A percentile compares a stretch with the other conserved stretches of the same genome.
Evolutionary conservation across 495 filamentous ascomycete genomes (phyloP).

Genomic region (Aspergillus sclerotioniger): DNA sequence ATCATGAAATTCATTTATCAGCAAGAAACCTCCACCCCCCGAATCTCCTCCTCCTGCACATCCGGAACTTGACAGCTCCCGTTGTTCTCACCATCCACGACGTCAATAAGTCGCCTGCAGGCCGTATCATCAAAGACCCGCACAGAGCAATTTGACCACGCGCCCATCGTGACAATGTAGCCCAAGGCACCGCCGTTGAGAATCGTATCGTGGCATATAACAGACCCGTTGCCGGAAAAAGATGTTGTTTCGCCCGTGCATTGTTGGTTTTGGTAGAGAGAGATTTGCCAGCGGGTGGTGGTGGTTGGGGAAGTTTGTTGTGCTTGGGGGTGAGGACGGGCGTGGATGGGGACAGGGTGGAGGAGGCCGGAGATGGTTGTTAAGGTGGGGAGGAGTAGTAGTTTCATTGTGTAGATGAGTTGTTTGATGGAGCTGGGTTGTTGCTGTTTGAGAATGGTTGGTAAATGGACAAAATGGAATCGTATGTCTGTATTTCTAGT

Average conservation of each 20-base stretch:
- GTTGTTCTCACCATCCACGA: background rate
- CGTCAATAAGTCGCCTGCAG: background rate
- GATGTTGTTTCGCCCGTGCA: constrained; percentile 15
- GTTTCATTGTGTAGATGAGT: background rate
- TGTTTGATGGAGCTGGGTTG: background rate
- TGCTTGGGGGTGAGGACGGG: background rate
- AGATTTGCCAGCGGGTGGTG: constrained; percentile 11
- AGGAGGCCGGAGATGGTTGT: constrained; percentile 3
- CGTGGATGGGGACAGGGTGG: background rate
- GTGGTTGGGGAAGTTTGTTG: background rate
- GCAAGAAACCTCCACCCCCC: constrained; percentile 9
- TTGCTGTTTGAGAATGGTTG: background rate
- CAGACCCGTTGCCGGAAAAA: constrained; percentile 12
- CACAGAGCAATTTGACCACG: background rate
- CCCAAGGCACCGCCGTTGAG: constrained; percentile 15
- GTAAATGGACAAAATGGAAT: background rate
- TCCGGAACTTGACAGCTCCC: background rate
- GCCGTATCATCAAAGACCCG: constrained; percentile 1
- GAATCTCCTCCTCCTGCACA: background rate
- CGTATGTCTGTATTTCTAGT: background rate
- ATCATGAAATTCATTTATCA: background rate
- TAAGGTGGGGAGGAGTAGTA: background rate
- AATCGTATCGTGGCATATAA: constrained; percentile 3
- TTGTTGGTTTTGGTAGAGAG: constrained; percentile 9
- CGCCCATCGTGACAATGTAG: constrained; percentile 4